These are phyloP conservation scores for Geotrichum citri-aurantii DNA, from an alignment of 1,139 yeast species.

Conservation along the genomic window DNA sequence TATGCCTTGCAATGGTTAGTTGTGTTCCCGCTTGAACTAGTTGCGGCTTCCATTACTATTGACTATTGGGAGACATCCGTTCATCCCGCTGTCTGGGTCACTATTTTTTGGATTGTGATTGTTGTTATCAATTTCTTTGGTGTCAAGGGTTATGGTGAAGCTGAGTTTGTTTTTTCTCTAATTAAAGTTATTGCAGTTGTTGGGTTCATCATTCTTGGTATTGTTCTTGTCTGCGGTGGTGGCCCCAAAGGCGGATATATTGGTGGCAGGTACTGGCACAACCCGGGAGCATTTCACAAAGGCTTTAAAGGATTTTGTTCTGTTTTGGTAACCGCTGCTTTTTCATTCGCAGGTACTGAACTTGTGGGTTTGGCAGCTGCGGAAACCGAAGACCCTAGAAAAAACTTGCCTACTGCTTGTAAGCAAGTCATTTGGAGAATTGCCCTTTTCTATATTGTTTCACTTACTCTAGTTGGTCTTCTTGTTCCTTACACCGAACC, in stretches of 20 bases:
- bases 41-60: conserved; percentile 68
- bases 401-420: conserved; percentile 57
- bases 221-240: conserved; percentile 58
- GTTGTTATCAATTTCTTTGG: conserved; percentile 59
- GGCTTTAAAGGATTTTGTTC: conserved; percentile 76
- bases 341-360: conserved; percentile 79
- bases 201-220: conserved; percentile 58
- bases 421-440: conserved; percentile 72
- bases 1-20: conserved; percentile 73
- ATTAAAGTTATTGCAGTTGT: conserved; percentile 56
- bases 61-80: conserved; percentile 54
- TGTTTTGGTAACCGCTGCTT: conserved; percentile 78
- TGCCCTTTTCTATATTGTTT: conserved; percentile 56
- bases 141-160: conserved; percentile 69
- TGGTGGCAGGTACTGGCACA: conserved; percentile 58
- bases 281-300: conserved; percentile 58
- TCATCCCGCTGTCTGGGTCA: conserved; percentile 62
- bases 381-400: conserved; percentile 68
- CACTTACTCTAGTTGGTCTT: conserved; percentile 55
- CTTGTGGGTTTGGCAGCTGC: conserved; percentile 78
- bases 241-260: conserved; percentile 54
- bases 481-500: conserved; percentile 58
- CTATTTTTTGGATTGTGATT: conserved; percentile 56
- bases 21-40: conserved; percentile 67
- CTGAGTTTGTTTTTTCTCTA: conserved; percentile 56